Evolutionary conservation across 768 basidiomycete genomes (phyloP).

Genomic region (Nidula microcarpa): DNA sequence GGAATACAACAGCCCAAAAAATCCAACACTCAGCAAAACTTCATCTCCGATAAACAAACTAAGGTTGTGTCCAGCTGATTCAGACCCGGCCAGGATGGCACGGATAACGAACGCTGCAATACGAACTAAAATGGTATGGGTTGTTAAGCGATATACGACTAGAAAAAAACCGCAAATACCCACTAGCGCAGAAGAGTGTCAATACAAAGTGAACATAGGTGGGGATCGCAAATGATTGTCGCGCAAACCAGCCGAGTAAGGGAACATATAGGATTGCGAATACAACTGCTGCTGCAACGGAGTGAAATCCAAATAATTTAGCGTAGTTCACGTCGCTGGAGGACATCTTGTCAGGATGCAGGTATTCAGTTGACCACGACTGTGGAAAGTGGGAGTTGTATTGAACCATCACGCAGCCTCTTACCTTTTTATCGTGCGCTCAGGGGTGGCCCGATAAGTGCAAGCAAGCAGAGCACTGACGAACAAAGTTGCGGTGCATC

Average conservation of each 20-base stretch:
- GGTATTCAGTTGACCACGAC: no score
- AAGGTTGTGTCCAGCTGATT: constrained; percentile 24
- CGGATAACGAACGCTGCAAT: constrained; percentile 36
- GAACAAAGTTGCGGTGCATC: no score
- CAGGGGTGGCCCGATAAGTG: no score
- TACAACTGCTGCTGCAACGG: constrained; percentile 26
- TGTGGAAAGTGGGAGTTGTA: no score
- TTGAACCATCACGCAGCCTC: no score
- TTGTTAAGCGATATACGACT: neutral
- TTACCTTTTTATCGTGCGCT: no score
- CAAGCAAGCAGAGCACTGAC: no score
- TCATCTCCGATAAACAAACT: constrained; percentile 31
- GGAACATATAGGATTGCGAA: constrained; percentile 32
- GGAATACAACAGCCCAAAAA: constrained; percentile 38
- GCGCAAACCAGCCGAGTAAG: constrained; percentile 22
- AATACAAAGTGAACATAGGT: constrained; percentile 30
- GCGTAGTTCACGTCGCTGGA: constrained; percentile 25
- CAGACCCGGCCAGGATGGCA: constrained; percentile 26
- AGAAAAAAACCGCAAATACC: constrained; percentile 8
- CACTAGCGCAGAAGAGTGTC: constrained; percentile 34
- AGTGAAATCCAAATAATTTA: constrained; percentile 25
- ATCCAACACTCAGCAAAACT: constrained; percentile 37
- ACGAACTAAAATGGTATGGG: constrained; percentile 25
- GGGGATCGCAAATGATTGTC: constrained; percentile 22
- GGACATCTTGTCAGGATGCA: neutral